Conservation (phyloP, 2,329 filamentous ascomycete species). For the Colletotrichum sp. region DNA sequence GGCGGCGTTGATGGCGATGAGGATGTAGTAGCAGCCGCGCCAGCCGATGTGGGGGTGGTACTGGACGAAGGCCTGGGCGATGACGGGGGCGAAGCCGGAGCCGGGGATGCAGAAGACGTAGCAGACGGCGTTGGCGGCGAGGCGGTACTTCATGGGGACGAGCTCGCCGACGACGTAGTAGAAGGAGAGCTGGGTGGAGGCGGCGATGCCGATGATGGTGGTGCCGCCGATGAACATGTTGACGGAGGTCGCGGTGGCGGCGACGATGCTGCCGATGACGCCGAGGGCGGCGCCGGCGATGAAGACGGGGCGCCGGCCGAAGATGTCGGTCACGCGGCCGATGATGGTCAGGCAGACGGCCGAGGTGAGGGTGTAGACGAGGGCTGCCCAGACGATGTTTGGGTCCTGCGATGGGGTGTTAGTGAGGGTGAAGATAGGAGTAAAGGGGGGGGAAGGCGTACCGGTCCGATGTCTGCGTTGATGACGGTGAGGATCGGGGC, state of each 20-base stretch:
- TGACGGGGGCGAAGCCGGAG: constrained; percentile 30
- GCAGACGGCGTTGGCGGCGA: constrained; percentile 33
- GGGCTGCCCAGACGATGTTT: constrained; percentile 34
- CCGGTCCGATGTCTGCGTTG: constrained; percentile 37
- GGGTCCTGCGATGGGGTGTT: constrained; percentile 9
- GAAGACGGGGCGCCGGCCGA: constrained; percentile 32
- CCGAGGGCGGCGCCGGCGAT: constrained; percentile 33
- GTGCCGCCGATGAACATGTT: constrained; percentile 40
- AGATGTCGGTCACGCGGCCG: constrained; percentile 31
- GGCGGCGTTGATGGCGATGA: constrained; percentile 32
- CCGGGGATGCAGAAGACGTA: constrained; percentile 36
- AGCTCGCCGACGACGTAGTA: constrained; percentile 40
- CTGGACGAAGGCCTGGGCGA: constrained; percentile 30
- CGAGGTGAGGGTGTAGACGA: constrained; percentile 32
- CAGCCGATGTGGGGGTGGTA: constrained; percentile 29
- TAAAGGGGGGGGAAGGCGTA: background rate
- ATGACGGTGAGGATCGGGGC: constrained; percentile 28
- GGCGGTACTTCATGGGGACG: constrained; percentile 41
- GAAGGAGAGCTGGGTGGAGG: constrained; percentile 41
- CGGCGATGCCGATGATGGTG: constrained; percentile 40
- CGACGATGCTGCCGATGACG: constrained; percentile 40
- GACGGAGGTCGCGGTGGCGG: constrained; percentile 38
- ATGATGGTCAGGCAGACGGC: constrained; percentile 30
- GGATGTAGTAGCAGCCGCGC: constrained; percentile 33
- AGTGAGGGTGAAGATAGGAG: background rate